Evolutionary conservation across 2,329 filamentous ascomycete species (phyloP).

Genomic region (Calonectria montana): DNA sequence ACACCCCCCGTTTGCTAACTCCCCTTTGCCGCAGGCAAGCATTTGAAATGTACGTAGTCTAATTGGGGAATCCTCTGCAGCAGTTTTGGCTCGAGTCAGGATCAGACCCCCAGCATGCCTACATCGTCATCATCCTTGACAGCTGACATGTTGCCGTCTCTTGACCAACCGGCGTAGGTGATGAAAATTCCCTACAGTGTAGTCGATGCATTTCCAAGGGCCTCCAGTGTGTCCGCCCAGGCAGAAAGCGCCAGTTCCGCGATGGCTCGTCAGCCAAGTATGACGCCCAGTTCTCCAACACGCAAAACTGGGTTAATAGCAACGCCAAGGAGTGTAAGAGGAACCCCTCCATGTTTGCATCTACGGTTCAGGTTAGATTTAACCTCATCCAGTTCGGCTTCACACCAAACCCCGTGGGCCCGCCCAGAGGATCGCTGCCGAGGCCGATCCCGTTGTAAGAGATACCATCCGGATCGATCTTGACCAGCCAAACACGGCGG

Average conservation of each 20-base stretch:
- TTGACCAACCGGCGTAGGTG: conserved; percentile 18
- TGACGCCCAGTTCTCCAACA: conserved; percentile 33
- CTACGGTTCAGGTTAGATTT: neutral
- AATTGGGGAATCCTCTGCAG: neutral
- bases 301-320: conserved; percentile 36
- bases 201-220: conserved; percentile 25
- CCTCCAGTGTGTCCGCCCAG: conserved; percentile 24
- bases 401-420: conserved; percentile 27
- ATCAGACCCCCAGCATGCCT: neutral
- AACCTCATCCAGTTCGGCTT: conserved; percentile 21
- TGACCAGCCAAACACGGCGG: neutral
- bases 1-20: neutral
- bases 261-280: conserved; percentile 38
- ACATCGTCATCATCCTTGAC: neutral
- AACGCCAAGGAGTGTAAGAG: conserved; percentile 34
- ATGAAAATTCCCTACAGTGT: conserved; percentile 18
- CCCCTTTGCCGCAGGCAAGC: conserved; percentile 24
- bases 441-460: fast-evolving
- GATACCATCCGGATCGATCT: neutral
- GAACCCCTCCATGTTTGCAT: fast-evolving
- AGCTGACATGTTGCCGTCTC: conserved; percentile 14
- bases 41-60: conserved; percentile 35
- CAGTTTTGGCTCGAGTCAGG: neutral
- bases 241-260: conserved; percentile 25
- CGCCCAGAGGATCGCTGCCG: conserved; percentile 19